Base-by-base conservation (phyloP, 2,329 filamentous ascomycete genomes). In the Scedosporium apiospermum region DNA sequence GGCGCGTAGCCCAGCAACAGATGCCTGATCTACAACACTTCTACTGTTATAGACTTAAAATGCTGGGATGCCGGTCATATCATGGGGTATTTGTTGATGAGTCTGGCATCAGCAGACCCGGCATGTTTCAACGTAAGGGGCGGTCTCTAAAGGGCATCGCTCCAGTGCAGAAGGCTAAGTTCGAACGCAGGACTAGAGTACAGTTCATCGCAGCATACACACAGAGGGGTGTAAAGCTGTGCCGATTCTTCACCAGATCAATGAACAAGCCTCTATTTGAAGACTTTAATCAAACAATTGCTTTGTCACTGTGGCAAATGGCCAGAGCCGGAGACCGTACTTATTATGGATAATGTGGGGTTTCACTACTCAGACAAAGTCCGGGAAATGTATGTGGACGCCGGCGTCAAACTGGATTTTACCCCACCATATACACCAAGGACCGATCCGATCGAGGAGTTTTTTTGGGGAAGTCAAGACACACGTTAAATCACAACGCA, bases 51-150 rank as follows among this genome's bases (percentile, higher is more conserved):
- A 58, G 57, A 42, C 57, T 58, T 18, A 58, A 58, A 18, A 38
- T 38, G 6, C 57, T 58, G 10, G 26, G 57, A 41, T 58, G 27
- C 30, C 57, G 16, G 18, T 58, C 57, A 58, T 51, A 73, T 65
- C 68, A 74, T 57, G 66, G 74, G 18, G 68, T 75, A 42, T 75
- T 68, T 64, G 67, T 73, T 21, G 70, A 75, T 64, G 66, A 76
- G 65, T 74, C 73, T 65, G 69, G 72, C 10, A 74, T 68, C 64
- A 69, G 74, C 65, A 73, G 72, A 64, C 67, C 67, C 6, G 66
- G 68, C 51, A 69, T 71, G 9, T 72, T 71, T 62, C 66, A 72
- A 61, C 66, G 68, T 21, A 72, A 63, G 67, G 30, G 69, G 6
- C 76, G 69, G 73, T 70, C 72, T 62, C 73, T 70, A 7, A 63